These are phyloP conservation scores for Gyromitra esculenta DNA, from an alignment of 2,329 filamentous ascomycete genomes.

Conservation along the genomic window DNA sequence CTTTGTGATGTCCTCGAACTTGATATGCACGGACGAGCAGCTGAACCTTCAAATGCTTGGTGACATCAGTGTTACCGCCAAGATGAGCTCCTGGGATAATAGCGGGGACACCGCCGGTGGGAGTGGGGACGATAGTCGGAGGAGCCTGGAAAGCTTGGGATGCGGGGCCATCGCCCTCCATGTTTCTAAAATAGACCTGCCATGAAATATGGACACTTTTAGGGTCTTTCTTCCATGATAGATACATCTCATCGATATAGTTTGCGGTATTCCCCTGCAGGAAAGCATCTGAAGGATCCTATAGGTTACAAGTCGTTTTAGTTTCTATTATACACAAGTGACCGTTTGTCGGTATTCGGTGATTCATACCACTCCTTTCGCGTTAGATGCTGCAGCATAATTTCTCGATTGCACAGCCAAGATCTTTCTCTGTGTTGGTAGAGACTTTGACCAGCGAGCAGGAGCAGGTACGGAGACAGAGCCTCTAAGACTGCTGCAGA, in stretches of 20 bases:
- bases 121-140: constrained; percentile 85
- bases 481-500: constrained; percentile 23
- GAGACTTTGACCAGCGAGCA: constrained; percentile 35
- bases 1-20: constrained; percentile 97
- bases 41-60: constrained; percentile 98
- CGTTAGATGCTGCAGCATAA: constrained; percentile 47
- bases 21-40: constrained; percentile 97
- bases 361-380: constrained; percentile 50
- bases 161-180: constrained; percentile 99
- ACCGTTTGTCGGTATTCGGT: constrained; percentile 8
- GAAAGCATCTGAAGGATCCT: constrained; percentile 92
- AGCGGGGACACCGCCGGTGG: constrained; percentile 78
- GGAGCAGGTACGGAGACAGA: constrained; percentile 28
- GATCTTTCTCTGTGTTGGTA: constrained; percentile 44
- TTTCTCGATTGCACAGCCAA: constrained; percentile 51
- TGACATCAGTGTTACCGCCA: constrained; percentile 80
- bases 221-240: constrained; percentile 95
- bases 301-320: constrained; percentile 27
- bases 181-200: constrained; percentile 99
- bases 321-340: constrained; percentile 14
- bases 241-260: constrained; percentile 99
- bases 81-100: constrained; percentile 75
- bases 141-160: constrained; percentile 97
- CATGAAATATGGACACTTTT: constrained; percentile 95
- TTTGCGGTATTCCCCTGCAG: constrained; percentile 95